Base-by-base conservation (phyloP, 208 protist genomes). In the Acanthamoeba lugdunensis region DNA sequence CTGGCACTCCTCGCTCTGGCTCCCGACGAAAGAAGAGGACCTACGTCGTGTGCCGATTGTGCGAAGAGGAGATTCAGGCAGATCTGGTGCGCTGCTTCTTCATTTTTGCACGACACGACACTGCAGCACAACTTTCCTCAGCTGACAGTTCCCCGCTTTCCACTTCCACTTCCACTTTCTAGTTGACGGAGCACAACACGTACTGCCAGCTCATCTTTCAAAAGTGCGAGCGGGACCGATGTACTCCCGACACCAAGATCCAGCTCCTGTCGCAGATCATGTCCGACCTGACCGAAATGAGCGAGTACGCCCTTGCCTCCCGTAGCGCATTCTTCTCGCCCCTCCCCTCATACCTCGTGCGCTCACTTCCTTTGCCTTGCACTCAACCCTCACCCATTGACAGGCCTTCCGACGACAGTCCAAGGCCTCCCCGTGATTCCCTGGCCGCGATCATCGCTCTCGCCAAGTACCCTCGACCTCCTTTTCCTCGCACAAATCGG, bases 161-260 rank as follows among this genome's bases (percentile, higher is more conserved):
- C 11, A 21, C 14, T 28, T 61, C 6, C 8, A 41, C 33, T 14
- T 71, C 28, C 11, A 21, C 14, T 28, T 61, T 2, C 8, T 50
- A 89, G 56, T 67, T 91, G 41, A 91, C 69, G 50, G 90, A 79
- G 69, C 90, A 93, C 71, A 84, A 77, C 48, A 93, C 50, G 52
- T 93, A 93, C 73, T 93, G 90, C n/a, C 90, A 93, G 33, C 63
- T 93, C 48, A 93, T 93, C 52, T 93, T 93, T 52, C 63, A 82
- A 37, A 93, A 82, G 50, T 93, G 90, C 69, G 90, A 93, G 67
- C 33, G 90, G 3, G 54, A 93, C 8, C 56, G 65, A 37, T 77
- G 56, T 77, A 9, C 85, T 6, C 58, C 85, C 25, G 63, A 77
- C 18, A 77, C 25, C 28, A 91, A 91, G 85, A 25, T 91, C 45